Evolutionary conservation across 495 filamentous ascomycete species (phyloP).

Genomic region (Tuber borchii): DNA sequence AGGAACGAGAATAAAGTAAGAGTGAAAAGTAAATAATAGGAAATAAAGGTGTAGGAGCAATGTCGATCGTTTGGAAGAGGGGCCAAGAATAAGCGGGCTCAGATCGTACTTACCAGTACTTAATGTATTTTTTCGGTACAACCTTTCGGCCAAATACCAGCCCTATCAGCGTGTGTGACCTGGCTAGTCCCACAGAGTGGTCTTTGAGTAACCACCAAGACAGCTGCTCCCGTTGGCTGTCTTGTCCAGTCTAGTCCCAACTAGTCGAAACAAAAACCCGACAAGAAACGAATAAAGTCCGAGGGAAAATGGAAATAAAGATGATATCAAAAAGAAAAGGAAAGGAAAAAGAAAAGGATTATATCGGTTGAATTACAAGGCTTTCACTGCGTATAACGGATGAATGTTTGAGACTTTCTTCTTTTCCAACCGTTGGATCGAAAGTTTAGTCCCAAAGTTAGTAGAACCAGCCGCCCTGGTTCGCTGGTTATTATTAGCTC

Average conservation of each 20-base stretch:
- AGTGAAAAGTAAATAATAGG: constrained; percentile 19
- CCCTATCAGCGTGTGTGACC: background rate
- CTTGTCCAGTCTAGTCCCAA: background rate
- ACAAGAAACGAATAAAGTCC: background rate
- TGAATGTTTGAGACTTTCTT: constrained; percentile 3
- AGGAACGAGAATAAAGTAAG: constrained; percentile 16
- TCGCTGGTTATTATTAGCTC: constrained; percentile 1
- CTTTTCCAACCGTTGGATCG: constrained; percentile 1
- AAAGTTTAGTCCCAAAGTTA: background rate
- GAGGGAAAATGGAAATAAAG: background rate
- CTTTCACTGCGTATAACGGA: background rate
- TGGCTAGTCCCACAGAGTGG: background rate
- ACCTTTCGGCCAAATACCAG: background rate
- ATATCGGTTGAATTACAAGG: constrained; percentile 1
- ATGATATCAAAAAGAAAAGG: background rate
- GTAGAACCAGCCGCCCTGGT: background rate
- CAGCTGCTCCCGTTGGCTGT: background rate
- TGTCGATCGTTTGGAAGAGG: background rate
- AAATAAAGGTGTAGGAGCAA: constrained; percentile 7
- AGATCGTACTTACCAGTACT: constrained; percentile 23
- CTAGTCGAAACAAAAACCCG: background rate
- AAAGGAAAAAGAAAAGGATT: background rate
- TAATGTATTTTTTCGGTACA: background rate
- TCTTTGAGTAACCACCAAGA: constrained; percentile 5
- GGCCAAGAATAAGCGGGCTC: constrained; percentile 21